phyloP scores from a whole-genome alignment of 1,139 yeast genomes.

The Sugiyamaella xylanicola region DNA sequence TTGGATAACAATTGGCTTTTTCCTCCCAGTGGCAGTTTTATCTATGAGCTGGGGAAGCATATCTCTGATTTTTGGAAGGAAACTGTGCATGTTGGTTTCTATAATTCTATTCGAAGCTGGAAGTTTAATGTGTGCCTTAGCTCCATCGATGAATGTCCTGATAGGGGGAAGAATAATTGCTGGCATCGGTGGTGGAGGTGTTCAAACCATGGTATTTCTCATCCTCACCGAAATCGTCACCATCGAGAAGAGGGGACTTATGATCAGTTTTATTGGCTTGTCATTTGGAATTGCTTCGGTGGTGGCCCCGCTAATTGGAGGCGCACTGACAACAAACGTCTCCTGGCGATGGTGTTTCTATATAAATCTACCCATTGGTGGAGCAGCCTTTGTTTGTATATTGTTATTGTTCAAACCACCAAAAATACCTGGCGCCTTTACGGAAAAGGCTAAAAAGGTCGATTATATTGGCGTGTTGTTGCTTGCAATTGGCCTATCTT shows the following conservation, averaged over 20 bases:
- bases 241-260: conserved; percentile 55
- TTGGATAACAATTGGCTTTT: conserved; percentile 63
- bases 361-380: conserved; percentile 70
- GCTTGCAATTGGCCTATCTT: conserved; percentile 47
- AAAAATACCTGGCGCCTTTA: conserved; percentile 46
- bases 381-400: conserved; percentile 52
- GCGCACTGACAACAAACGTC: conserved; percentile 60
- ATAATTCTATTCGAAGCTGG: conserved; percentile 64
- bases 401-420: conserved; percentile 57
- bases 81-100: conserved; percentile 53
- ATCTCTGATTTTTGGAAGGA: conserved; percentile 64
- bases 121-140: conserved; percentile 60
- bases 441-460: conserved; percentile 47
- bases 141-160: conserved; percentile 58
- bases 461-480: conserved; percentile 54
- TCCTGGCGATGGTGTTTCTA: conserved; percentile 83
- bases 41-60: conserved; percentile 64
- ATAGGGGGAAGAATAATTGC: conserved; percentile 72
- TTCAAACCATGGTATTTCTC: conserved; percentile 60
- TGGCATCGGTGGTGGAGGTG: conserved; percentile 78
- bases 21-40: conserved; percentile 61
- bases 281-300: conserved; percentile 62
- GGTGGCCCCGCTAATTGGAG: conserved; percentile 69
- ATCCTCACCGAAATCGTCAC: conserved; percentile 66
- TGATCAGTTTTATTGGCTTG: conserved; percentile 54